Percentiles rank a stretch among this genome's conserved stretches.
These are phyloP conservation scores for Epichloe coenophiala DNA, from an alignment of 2,329 filamentous ascomycete species.

Conservation along the genomic window DNA sequence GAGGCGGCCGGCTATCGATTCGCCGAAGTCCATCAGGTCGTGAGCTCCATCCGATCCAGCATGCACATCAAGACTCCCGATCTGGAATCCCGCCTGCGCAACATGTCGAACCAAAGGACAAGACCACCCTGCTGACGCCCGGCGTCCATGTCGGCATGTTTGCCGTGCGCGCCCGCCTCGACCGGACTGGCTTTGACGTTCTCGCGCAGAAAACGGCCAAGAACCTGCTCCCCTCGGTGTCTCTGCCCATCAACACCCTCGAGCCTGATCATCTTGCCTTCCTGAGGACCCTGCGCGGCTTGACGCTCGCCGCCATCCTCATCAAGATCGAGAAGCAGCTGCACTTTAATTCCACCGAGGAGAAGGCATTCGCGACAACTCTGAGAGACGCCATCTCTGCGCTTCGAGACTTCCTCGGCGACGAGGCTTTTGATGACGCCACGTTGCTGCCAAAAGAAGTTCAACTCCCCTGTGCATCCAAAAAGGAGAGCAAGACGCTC, in stretches of 20 bases:
- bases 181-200: constrained; percentile 46
- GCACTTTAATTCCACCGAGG: constrained; percentile 24
- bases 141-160: constrained; percentile 47
- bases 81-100: constrained; percentile 46
- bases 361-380: constrained; percentile 30
- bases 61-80: constrained; percentile 58
- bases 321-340: constrained; percentile 19
- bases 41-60: constrained; percentile 51
- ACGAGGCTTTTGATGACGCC: constrained; percentile 32
- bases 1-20: constrained; percentile 68
- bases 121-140: constrained; percentile 31
- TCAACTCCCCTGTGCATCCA: constrained; percentile 24
- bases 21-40: constrained; percentile 53
- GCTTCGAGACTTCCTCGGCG: constrained; percentile 28
- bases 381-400: constrained; percentile 29
- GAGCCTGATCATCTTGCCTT: constrained; percentile 42
- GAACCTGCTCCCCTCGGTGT: constrained; percentile 47
- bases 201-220: constrained; percentile 42
- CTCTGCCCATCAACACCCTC: constrained; percentile 38
- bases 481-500: background rate
- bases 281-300: constrained; percentile 34
- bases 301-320: constrained; percentile 22
- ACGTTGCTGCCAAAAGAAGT: constrained; percentile 29
- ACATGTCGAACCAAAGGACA: constrained; percentile 47
- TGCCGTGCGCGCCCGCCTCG: constrained; percentile 37